These are phyloP conservation scores for Alternaria angustiovoidea DNA, from an alignment of 2,329 filamentous ascomycete species.

Conservation along the genomic window DNA sequence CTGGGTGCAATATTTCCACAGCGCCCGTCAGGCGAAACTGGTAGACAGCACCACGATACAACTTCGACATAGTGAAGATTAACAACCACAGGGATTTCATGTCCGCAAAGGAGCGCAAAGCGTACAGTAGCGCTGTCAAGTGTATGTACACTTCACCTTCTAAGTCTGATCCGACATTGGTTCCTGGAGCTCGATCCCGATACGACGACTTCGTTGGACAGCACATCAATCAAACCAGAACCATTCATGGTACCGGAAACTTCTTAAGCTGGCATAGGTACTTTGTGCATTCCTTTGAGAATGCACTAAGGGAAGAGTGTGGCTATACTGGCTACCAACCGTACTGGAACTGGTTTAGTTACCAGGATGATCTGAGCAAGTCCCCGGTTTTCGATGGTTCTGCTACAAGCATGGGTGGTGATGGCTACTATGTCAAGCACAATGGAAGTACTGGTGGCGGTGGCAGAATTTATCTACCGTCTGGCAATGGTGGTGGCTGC, in stretches of 20 bases:
- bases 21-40: constrained; percentile 24
- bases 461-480: constrained; percentile 17
- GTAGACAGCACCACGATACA: constrained; percentile 1
- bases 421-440: constrained; percentile 21
- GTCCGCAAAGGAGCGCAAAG: constrained; percentile 20
- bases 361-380: constrained; percentile 36
- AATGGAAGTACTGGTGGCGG: constrained; percentile 22
- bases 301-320: constrained; percentile 50
- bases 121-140: constrained; percentile 30
- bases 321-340: constrained; percentile 48
- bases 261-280: constrained; percentile 50
- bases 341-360: constrained; percentile 60
- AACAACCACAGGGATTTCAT: background rate
- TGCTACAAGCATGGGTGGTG: constrained; percentile 47
- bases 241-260: constrained; percentile 30
- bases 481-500: constrained; percentile 33
- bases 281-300: constrained; percentile 48
- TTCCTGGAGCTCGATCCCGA: constrained; percentile 31
- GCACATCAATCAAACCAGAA: constrained; percentile 30
- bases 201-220: constrained; percentile 40
- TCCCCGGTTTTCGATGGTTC: constrained; percentile 38
- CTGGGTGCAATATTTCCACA: constrained; percentile 16
- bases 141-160: constrained; percentile 28
- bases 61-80: background rate
- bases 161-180: constrained; percentile 14